Conservation (phyloP, 768 basidiomycete species). For the Lactifluus hygrophoroides region DNA sequence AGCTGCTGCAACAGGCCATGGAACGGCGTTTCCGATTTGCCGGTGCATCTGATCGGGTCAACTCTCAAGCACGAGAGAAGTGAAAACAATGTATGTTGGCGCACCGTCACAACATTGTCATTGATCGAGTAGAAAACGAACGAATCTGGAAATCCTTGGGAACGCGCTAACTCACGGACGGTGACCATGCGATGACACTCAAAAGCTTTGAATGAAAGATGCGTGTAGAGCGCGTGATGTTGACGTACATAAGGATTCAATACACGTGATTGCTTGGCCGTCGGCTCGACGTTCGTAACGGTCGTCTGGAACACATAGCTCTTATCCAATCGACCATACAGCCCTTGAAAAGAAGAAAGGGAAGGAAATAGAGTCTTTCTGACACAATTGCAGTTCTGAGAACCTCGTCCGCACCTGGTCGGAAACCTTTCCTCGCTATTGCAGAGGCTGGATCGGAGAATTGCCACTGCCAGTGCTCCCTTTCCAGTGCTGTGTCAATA, state of each 20-base stretch:
- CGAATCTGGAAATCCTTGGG: conserved; percentile 75
- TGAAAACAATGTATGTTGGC: conserved; percentile 21
- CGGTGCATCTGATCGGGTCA: conserved; percentile 51
- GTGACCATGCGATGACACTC: conserved; percentile 66
- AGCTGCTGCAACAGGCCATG: conserved; percentile 54
- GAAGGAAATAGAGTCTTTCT: background rate
- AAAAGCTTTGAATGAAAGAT: background rate
- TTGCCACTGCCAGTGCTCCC: conserved; percentile 50
- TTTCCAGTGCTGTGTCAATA: conserved; percentile 33
- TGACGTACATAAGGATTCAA: conserved; percentile 55
- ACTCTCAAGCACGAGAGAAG: background rate
- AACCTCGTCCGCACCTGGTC: conserved; percentile 32
- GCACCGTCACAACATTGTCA: conserved; percentile 51
- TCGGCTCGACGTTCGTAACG: conserved; percentile 71
- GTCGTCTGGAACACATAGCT: conserved; percentile 59
- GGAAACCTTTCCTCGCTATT: conserved; percentile 43
- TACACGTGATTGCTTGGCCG: conserved; percentile 66
- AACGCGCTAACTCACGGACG: conserved; percentile 68
- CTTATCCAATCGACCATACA: conserved; percentile 54
- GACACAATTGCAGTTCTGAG: background rate
- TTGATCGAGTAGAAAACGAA: conserved; percentile 52
- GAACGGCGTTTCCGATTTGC: conserved; percentile 77
- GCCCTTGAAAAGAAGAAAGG: conserved; percentile 27
- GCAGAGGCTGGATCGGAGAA: conserved; percentile 51
- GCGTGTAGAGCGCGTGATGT: background rate